Evolutionary conservation across 106 monocot genomes (phyloP).

Genomic region (Vanilla planifolia): DNA sequence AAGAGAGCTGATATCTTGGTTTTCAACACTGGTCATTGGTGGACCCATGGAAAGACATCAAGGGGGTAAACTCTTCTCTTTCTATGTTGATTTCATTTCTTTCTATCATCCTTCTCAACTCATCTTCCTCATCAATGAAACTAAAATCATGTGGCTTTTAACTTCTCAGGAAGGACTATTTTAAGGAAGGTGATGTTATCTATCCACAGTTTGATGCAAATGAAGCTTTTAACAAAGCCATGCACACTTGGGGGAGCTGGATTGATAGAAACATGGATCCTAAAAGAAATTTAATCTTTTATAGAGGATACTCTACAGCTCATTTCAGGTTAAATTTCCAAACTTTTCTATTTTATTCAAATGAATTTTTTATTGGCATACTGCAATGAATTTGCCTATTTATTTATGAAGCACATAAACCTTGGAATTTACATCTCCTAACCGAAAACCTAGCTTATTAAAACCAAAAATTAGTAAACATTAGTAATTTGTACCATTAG

Average conservation of each 20-base stretch:
- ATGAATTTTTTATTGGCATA: not conserved
- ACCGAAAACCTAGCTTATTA: too few species aligned
- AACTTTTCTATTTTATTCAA: not conserved
- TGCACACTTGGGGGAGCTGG: constrained; percentile 90
- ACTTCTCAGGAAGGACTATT: constrained; percentile 70
- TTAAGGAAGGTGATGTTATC: constrained; percentile 60
- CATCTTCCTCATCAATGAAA: not conserved
- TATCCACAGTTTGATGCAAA: constrained; percentile 73
- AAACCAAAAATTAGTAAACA: too few species aligned
- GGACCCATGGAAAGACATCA: constrained; percentile 92
- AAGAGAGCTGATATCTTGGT: constrained; percentile 74
- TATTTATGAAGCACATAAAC: too few species aligned
- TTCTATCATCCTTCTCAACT: not conserved
- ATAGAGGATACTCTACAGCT: constrained; percentile 82
- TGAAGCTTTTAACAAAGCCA: constrained; percentile 75
- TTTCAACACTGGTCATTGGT: constrained; percentile 99
- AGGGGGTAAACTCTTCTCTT: constrained; percentile 50
- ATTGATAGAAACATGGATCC: constrained; percentile 69
- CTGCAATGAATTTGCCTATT: too few species aligned
- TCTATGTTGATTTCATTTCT: not conserved
- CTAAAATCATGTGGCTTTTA: not conserved
- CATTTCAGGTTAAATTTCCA: constrained; percentile 72
- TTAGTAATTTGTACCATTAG: too few species aligned
- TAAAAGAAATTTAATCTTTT: constrained; percentile 55
- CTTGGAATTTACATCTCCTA: too few species aligned